These are phyloP conservation scores for Lithospermum erythrorhizon DNA, from an alignment of 257 asterid genomes.

Conservation along the genomic window DNA sequence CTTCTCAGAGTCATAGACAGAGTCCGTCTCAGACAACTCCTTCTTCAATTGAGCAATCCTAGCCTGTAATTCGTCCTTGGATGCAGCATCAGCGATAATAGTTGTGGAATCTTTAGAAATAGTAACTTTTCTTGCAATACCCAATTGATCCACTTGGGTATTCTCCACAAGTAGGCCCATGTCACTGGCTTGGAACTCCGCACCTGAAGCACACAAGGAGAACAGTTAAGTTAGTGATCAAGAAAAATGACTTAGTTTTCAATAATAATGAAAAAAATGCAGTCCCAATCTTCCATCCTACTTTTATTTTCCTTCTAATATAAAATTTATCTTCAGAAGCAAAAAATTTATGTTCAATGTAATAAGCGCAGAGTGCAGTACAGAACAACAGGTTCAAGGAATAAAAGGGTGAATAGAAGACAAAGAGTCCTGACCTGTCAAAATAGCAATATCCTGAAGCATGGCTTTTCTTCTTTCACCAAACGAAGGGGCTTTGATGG, in stretches of 20 bases:
- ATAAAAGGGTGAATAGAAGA: not conserved
- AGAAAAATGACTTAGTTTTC: not conserved
- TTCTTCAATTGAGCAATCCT: slow-evolving; percentile 78
- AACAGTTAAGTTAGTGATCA: not conserved
- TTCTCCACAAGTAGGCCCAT: slow-evolving; percentile 77
- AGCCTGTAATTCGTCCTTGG: slow-evolving; percentile 90
- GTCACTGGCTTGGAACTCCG: slow-evolving; percentile 85
- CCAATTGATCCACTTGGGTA: slow-evolving; percentile 69
- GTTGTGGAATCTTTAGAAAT: slow-evolving; percentile 75
- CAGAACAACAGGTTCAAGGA: not conserved
- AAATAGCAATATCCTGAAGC: slow-evolving; percentile 92
- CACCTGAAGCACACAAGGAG: slow-evolving; percentile 39
- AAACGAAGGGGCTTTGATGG: slow-evolving; percentile 96
- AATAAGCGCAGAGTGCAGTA: too few relatives aligned
- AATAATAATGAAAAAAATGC: too few relatives aligned
- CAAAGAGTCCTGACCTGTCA: slow-evolving; percentile 45
- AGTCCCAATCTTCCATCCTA: not conserved
- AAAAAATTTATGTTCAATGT: too few relatives aligned
- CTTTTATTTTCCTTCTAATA: too few relatives aligned
- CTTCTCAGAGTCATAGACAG: slow-evolving; percentile 74
- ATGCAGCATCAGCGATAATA: slow-evolving; percentile 89
- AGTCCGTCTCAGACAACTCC: slow-evolving; percentile 69
- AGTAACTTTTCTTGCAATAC: slow-evolving; percentile 78
- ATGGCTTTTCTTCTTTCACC: slow-evolving; percentile 94
- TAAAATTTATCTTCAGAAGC: too few relatives aligned